phyloP scores from a whole-genome alignment of 805 yeast species.

The Pichia exigua region DNA sequence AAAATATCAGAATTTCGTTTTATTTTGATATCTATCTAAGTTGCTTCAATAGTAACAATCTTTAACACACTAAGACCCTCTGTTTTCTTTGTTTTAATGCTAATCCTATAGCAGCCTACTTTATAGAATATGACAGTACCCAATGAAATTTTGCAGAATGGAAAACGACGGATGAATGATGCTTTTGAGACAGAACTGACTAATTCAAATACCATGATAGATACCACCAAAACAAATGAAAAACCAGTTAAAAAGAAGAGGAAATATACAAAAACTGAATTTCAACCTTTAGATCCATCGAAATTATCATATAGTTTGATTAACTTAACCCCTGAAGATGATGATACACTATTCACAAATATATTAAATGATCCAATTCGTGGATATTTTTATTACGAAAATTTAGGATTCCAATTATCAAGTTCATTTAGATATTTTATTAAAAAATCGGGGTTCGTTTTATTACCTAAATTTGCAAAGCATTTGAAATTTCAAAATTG shows the following conservation, averaged over 20 bases:
- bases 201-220: neutral
- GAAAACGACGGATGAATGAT: neutral
- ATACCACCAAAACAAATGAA: neutral
- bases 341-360: neutral
- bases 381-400: slow-evolving; percentile 5
- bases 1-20: neutral
- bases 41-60: neutral
- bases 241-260: neutral
- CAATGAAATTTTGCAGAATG: neutral
- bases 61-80: neutral
- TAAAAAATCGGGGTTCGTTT: neutral
- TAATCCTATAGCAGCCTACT: neutral
- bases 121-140: neutral
- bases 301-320: neutral
- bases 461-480: neutral
- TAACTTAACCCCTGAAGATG: neutral
- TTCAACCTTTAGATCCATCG: neutral
- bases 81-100: neutral
- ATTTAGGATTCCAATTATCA: slow-evolving; percentile 1
- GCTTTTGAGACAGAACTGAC: neutral
- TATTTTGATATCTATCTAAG: neutral
- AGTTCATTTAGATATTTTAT: neutral
- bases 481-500: neutral
- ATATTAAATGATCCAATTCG: slow-evolving; percentile 4
- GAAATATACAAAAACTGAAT: neutral